Conservation (phyloP, 306 rosid species). For the Echinosophora koreensis region DNA sequence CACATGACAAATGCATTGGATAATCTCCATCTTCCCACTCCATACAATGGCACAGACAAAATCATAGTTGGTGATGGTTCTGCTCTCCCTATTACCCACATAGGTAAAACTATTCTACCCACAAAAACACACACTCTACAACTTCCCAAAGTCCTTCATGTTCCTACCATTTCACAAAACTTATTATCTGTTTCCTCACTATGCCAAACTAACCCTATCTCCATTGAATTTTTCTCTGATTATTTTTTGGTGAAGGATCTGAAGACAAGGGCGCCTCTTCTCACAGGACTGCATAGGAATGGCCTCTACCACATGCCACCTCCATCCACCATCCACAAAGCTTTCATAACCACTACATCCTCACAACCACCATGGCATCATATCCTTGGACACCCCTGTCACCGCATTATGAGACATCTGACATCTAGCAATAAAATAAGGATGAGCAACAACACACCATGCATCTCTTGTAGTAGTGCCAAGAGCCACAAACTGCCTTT, state of each 20-base stretch:
- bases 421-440: background rate
- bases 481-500: background rate
- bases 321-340: background rate
- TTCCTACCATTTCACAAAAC: background rate
- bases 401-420: background rate
- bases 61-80: too few species aligned
- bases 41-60: too few species aligned
- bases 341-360: background rate
- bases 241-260: background rate
- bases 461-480: background rate
- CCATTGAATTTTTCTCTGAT: background rate
- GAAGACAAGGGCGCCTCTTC: background rate
- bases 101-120: too few species aligned
- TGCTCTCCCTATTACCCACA: too few species aligned
- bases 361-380: background rate
- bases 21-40: too few species aligned
- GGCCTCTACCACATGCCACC: background rate
- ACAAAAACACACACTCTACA: too few species aligned
- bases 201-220: background rate
- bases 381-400: background rate
- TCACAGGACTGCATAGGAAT: background rate
- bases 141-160: too few species aligned
- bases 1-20: background rate
- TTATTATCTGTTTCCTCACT: background rate
- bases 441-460: background rate